phyloP scores from a whole-genome alignment of 2,329 filamentous ascomycete species.

The Anthostomella pinea region DNA sequence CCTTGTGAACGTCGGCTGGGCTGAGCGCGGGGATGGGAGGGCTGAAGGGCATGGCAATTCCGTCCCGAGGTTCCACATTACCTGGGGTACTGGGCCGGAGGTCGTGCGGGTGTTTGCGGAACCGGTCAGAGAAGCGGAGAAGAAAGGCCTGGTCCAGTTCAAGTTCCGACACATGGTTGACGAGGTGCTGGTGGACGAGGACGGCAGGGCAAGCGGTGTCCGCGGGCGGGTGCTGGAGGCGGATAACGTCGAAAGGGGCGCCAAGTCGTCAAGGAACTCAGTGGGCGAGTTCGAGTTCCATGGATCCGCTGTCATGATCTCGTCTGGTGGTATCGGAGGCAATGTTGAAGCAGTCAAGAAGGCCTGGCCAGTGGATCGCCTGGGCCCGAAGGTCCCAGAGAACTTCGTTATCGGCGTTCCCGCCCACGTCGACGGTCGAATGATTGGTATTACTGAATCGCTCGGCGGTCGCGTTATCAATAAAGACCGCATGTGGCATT shows the following conservation, averaged over 20 bases:
- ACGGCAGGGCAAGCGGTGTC: slow-evolving; percentile 52
- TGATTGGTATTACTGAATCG: slow-evolving; percentile 54
- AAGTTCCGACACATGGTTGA: slow-evolving; percentile 57
- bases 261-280: slow-evolving; percentile 47
- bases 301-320: slow-evolving; percentile 52
- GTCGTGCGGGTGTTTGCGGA: slow-evolving; percentile 56
- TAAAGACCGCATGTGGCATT: slow-evolving; percentile 65
- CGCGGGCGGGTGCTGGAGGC: slow-evolving; percentile 50
- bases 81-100: slow-evolving; percentile 61
- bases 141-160: slow-evolving; percentile 53
- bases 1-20: slow-evolving; percentile 56
- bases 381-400: slow-evolving; percentile 54
- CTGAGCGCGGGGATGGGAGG: slow-evolving; percentile 55
- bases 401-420: slow-evolving; percentile 60
- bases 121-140: slow-evolving; percentile 51
- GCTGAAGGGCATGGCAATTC: slow-evolving; percentile 60
- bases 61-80: slow-evolving; percentile 60
- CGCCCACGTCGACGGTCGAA: slow-evolving; percentile 62
- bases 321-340: slow-evolving; percentile 59
- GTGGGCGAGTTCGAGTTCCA: slow-evolving; percentile 52
- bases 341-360: slow-evolving; percentile 59
- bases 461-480: slow-evolving; percentile 57
- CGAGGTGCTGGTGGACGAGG: slow-evolving; percentile 51
- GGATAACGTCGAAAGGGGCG: slow-evolving; percentile 49
- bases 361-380: slow-evolving; percentile 54